These are phyloP conservation scores for Saturnispora diversa DNA, from an alignment of 805 yeast genomes.

Conservation along the genomic window DNA sequence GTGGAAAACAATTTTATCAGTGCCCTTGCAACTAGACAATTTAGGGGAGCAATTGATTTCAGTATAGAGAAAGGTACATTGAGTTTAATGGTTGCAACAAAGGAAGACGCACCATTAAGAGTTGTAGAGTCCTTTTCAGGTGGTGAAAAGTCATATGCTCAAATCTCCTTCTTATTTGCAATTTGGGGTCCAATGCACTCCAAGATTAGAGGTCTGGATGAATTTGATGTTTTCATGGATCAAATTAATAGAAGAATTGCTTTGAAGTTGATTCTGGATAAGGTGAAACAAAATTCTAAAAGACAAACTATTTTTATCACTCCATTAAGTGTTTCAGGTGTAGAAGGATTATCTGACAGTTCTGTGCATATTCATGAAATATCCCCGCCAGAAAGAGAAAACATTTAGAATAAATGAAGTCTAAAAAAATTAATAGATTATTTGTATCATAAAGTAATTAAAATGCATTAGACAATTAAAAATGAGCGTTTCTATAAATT, in stretches of 20 bases:
- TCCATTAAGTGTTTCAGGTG: conserved; percentile 78
- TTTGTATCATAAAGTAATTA: background rate
- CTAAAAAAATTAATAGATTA: background rate
- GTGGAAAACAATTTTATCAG: conserved; percentile 51
- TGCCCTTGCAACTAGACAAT: conserved; percentile 59
- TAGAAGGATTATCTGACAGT: conserved; percentile 47
- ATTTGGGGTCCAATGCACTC: conserved; percentile 93
- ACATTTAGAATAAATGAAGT: background rate
- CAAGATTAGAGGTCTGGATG: conserved; percentile 83
- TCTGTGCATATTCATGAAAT: conserved; percentile 60
- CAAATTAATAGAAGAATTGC: conserved; percentile 79
- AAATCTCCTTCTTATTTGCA: conserved; percentile 76
- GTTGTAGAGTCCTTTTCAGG: conserved; percentile 84
- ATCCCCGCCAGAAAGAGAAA: conserved; percentile 29
- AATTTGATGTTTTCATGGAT: conserved; percentile 97
- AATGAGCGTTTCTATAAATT: too few relatives aligned
- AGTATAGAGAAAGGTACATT: conserved; percentile 46
- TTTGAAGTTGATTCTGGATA: conserved; percentile 61
- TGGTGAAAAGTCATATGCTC: conserved; percentile 93
- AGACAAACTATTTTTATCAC: conserved; percentile 90
- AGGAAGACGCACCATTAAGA: conserved; percentile 49
- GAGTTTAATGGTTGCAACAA: conserved; percentile 53
- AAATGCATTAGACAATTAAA: background rate
- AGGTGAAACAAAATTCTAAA: conserved; percentile 52
- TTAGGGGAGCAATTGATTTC: conserved; percentile 63